Conservation (phyloP, 2,329 filamentous ascomycete genomes). For the Colletotrichum coccodes region DNA sequence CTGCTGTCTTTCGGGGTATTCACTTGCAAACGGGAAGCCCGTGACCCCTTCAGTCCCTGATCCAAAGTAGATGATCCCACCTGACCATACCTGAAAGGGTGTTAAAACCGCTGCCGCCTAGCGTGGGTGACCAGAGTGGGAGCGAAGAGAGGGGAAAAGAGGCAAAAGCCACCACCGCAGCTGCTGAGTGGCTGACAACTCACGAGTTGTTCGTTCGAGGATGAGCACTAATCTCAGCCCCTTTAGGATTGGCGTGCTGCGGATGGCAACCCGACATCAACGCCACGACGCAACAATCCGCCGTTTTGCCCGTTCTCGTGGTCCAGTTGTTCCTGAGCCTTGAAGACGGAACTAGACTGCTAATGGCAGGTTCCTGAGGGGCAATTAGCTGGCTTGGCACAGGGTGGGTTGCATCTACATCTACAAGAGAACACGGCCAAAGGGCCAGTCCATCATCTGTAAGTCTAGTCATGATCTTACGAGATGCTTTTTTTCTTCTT, state of each 20-base stretch:
- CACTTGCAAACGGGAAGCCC: not conserved
- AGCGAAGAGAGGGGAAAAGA: not conserved
- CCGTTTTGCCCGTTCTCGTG: not conserved
- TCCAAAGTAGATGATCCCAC: not conserved
- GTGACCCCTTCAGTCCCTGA: not conserved
- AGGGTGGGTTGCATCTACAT: not conserved
- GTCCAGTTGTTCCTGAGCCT: not conserved
- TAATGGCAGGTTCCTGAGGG: not conserved
- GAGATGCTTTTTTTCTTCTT: not conserved
- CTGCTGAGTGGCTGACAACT: conserved; percentile 20
- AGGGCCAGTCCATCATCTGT: not conserved
- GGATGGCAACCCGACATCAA: not conserved
- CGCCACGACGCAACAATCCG: not conserved
- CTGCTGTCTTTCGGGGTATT: not conserved
- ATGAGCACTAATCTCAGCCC: conserved; percentile 4
- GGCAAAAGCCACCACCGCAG: conserved; percentile 22
- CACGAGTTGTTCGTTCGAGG: not conserved
- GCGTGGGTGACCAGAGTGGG: not conserved
- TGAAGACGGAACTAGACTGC: not conserved
- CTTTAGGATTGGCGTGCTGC: conserved; percentile 16
- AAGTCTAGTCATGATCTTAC: not conserved
- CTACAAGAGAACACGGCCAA: not conserved
- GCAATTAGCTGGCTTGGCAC: not conserved
- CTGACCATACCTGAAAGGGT: not conserved
- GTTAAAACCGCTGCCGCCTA: not conserved